Evolutionary conservation across 345 rosid genomes (phyloP), one percentile per base, ranked within the genome.

Genomic region (Geranium rotundifolium): DNA sequence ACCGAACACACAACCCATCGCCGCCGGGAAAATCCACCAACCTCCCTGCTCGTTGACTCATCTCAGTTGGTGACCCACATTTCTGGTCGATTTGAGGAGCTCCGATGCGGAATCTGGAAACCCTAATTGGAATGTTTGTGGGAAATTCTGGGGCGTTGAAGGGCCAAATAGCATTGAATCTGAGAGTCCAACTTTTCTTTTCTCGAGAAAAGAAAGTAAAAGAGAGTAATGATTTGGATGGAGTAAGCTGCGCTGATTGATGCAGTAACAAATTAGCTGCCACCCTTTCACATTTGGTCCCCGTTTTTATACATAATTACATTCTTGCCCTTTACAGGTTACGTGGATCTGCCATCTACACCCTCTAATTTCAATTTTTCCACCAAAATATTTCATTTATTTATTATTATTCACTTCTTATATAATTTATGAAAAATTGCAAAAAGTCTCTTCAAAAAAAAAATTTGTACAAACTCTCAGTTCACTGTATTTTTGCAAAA

Each of bases 1-100:
- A 64, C 81, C 95, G 63, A 88, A 80, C 72, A 85, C 95, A 70
- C 95, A 88, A 65, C 95, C 95, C 95, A 88, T 88, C 14, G 69
- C 69, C 72, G 50, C 55, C 70, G 17, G n/a, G 46, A 64, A 16
- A 63, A 62, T 46, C 52, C 52, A 46, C 52, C 52, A 73, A 60
- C 58, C 41, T 34, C 10, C 63, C 72, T 70, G 81, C 70, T 74
- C 86, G 77, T 83, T 50, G 69, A 76, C 72, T 67, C 69, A 52
- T 72, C 58, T 15, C 71, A 37, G 63, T 15, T 56, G 58, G 63
- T 16, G 57, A 5, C 29, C 62, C 66, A 17, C 77, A 54, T 71
- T 68, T 58, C 59, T 59, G 46, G 2, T 56, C 70, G 59, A 65
- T 54, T 59, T 20, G 61, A 61, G 23, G 57, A 67, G 39, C 57